Base-by-base conservation (phyloP, 1,284 basidiomycete genomes). In the Ustilago tritici region DNA sequence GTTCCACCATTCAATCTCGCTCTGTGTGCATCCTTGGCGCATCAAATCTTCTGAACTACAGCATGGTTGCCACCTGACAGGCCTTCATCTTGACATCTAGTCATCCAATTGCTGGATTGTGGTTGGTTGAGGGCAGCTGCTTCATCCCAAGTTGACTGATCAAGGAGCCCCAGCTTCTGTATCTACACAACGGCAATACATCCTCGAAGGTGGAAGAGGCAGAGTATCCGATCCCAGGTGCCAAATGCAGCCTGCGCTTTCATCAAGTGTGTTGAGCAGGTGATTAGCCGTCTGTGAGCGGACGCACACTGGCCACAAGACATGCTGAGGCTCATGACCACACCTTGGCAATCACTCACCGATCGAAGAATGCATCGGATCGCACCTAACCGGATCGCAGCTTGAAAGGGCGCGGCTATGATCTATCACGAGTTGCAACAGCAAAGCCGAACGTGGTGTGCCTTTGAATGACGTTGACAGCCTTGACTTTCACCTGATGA, bases 281-380 rank as follows among this genome's bases (percentile, higher is more conserved):
- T 19, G 43, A 46, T 17, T 46, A 46, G n/a, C 17, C n/a, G 43
- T 19, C 43, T 46, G 2, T 46, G 19, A 46, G 43, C n/a, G 17
- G 43, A 19, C 43, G 14, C 6, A 46, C 8, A 41, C 40, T 34
- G 50, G 36, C 23, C 2, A 2, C n/a, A 36, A 11, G 19, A 11
- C 31, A 36, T 46, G n/a, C n/a, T 46, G 14, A 8, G 43, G n/a
- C 43, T 46, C 43, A 46, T 17, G 9, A 32, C 17, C 28, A 52
- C 15, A 52, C 17, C 34, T n/a, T 54, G 2, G 41, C 14, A 32
- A 50, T 46, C 56, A 57, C 56, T 35, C 43, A 52, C 49, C 19
- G 49, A 60, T 60, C 58, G 58, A 60, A 38, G n/a, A 34, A 32
- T 50, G 46, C 58, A 60, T 38, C 58, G 35, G 47, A 46, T 41